Evolutionary conservation across 345 rosid genomes (phyloP).

Genomic region (Isatis tinctoria): DNA sequence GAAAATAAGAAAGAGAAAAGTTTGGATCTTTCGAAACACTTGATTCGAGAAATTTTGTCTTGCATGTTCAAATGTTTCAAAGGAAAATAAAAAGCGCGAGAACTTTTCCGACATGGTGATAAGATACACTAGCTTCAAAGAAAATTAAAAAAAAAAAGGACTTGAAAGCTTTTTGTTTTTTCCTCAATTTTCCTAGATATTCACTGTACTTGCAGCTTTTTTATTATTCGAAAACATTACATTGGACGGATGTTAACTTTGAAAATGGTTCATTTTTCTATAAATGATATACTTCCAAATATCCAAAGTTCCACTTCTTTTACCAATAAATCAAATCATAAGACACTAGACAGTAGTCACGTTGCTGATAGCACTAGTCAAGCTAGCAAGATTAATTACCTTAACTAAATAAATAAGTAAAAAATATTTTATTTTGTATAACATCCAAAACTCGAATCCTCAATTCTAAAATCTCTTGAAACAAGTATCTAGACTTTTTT

Average conservation of each 20-base stretch:
- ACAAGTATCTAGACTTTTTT: background rate
- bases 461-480: background rate
- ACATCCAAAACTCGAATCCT: background rate
- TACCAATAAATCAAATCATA: background rate
- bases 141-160: conserved; percentile 22
- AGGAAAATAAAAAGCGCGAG: conserved; percentile 24
- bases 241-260: background rate
- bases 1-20: background rate
- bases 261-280: background rate
- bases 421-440: background rate
- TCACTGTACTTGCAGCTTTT: conserved; percentile 17
- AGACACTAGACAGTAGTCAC: background rate
- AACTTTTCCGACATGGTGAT: conserved; percentile 51
- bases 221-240: conserved; percentile 1
- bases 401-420: background rate
- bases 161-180: conserved; percentile 12
- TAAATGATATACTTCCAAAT: conserved; percentile 7
- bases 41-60: conserved; percentile 7
- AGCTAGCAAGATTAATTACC: background rate
- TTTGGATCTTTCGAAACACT: background rate
- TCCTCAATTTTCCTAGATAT: conserved; percentile 12
- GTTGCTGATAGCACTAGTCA: background rate
- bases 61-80: background rate
- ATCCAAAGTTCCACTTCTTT: background rate
- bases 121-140: conserved; percentile 12